phyloP scores from a whole-genome alignment of 2,329 filamentous ascomycete species.

The Cladosporium velox region DNA sequence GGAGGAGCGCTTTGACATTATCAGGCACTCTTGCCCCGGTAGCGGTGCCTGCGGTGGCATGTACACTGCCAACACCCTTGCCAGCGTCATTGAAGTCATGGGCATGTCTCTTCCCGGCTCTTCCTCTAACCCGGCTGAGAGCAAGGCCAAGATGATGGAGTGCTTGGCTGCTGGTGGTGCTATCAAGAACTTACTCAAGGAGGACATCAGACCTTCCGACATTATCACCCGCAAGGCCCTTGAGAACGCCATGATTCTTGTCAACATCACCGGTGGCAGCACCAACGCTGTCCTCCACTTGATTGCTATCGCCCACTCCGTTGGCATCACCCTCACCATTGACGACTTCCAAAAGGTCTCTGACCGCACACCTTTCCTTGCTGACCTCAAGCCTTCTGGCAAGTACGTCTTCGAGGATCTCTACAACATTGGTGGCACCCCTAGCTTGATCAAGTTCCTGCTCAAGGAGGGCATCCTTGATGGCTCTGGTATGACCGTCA shows the following conservation, averaged over 20 bases:
- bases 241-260: slow-evolving; percentile 55
- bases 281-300: slow-evolving; percentile 52
- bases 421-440: slow-evolving; percentile 53
- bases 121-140: slow-evolving; percentile 53
- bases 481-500: slow-evolving; percentile 52
- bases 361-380: slow-evolving; percentile 53
- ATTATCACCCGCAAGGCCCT: slow-evolving; percentile 53
- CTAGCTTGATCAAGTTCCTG: slow-evolving; percentile 53
- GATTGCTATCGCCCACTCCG: slow-evolving; percentile 50
- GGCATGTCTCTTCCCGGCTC: slow-evolving; percentile 55
- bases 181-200: slow-evolving; percentile 53
- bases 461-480: slow-evolving; percentile 52
- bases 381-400: slow-evolving; percentile 55
- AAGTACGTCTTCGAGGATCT: slow-evolving; percentile 64
- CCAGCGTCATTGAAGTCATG: slow-evolving; percentile 54
- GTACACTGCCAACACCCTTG: slow-evolving; percentile 58
- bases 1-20: slow-evolving; percentile 90
- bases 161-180: slow-evolving; percentile 53
- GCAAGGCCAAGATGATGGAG: slow-evolving; percentile 53
- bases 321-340: slow-evolving; percentile 52
- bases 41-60: slow-evolving; percentile 84
- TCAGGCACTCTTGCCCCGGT: slow-evolving; percentile 85
- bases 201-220: slow-evolving; percentile 53
- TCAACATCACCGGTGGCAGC: slow-evolving; percentile 50
- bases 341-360: slow-evolving; percentile 55